Evolutionary conservation across 129 eudicot genomes (phyloP), one percentile per base, ranked within the genome.

Genomic region (Pittosporum tobira): DNA sequence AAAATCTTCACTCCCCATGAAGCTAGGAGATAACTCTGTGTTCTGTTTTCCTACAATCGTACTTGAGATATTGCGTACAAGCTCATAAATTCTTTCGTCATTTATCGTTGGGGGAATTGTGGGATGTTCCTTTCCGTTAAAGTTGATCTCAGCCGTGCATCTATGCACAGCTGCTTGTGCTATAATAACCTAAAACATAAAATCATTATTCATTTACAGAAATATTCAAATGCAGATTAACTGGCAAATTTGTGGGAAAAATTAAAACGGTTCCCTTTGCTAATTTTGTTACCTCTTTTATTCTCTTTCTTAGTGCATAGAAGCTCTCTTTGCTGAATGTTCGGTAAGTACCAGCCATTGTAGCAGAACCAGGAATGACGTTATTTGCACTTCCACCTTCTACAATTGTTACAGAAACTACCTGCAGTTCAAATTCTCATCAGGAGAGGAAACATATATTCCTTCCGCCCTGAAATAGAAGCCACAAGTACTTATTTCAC

Each of bases 1-100:
- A 47, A 85, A 73, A 67, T 85, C 94, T 75, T 81, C 94, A 40
- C 89, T 81, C 58, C 83, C 94, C 88, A 73, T 78, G 70, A 48
- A 66, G 5, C 29, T 73, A n/a, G 72, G 74, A 7, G 77, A 31
- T 30, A 60, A 16, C 47, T 45, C 22, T 12, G 57, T 38, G 12
- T 78, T 78, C 27, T 75, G 59, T 47, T 70, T 36, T 19, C 86
- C 94, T 2, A 85, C 72, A 34, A 85, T 64, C 81, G 36, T 56
- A 15, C 61, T 55, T 11, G 86, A 70, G 15, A 76, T 73, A 31
- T 58, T 16, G 26, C 31, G 30, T 20, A 46, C 83, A 51, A 72
- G 89, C 18, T 81, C 67, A 14, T 81, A 81, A 44, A 85, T 64
- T 66, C 49, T 64, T 52, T 70, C 62, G 58, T 85, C 73, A 24